Percentiles rank a stretch among this genome's conserved stretches.
Evolutionary conservation across 257 asterid species (phyloP).

Genomic region (Ilex aquifolium): DNA sequence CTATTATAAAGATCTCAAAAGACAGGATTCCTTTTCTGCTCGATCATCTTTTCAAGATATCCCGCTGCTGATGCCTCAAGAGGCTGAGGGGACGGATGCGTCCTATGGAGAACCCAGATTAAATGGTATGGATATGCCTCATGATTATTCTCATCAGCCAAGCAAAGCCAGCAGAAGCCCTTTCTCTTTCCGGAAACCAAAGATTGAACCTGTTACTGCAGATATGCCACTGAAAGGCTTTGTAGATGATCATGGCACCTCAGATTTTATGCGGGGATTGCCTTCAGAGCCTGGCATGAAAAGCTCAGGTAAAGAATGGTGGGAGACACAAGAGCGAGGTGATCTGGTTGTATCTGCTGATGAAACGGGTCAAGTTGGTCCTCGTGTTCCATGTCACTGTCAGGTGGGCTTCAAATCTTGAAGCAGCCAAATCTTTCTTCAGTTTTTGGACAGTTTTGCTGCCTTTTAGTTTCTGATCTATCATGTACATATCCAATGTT

Average conservation of each 20-base stretch:
- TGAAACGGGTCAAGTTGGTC: conserved; percentile 94
- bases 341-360: conserved; percentile 68
- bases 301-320: conserved; percentile 59
- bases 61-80: conserved; percentile 93
- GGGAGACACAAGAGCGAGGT: conserved; percentile 91
- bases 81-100: conserved; percentile 56
- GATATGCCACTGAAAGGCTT: conserved; percentile 91
- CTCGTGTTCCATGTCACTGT: conserved; percentile 80
- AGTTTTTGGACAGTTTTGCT: no score
- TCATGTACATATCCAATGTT: no score
- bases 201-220: conserved; percentile 49
- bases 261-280: conserved; percentile 36
- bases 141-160: conserved; percentile 49
- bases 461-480: no score
- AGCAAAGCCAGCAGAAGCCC: conserved; percentile 50
- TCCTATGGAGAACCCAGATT: conserved; percentile 38
- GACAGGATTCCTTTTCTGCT: conserved; percentile 56
- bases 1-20: conserved; percentile 27
- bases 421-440: not conserved
- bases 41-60: conserved; percentile 73
- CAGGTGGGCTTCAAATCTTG: conserved; percentile 55
- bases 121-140: conserved; percentile 33
- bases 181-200: conserved; percentile 67
- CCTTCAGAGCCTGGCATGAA: conserved; percentile 45
- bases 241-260: conserved; percentile 58